A percentile compares a stretch with the other conserved stretches of the same genome.
phyloP scores from a whole-genome alignment of 2,329 filamentous ascomycete genomes.

The Hortaea werneckii region DNA sequence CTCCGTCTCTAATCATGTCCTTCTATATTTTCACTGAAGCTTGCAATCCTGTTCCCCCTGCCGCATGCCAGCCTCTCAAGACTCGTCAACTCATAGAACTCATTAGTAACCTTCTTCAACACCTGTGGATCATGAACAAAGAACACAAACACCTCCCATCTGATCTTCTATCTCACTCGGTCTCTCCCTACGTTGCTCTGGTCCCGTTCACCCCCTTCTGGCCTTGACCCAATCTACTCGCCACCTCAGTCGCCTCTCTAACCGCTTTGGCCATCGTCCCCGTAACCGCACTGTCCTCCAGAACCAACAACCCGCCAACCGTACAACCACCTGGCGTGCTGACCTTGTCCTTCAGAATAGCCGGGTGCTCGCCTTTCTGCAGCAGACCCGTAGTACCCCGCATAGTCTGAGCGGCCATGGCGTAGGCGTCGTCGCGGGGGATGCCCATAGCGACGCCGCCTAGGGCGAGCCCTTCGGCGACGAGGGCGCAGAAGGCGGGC shows the following conservation, averaged over 20 bases:
- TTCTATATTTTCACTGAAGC: too few species aligned
- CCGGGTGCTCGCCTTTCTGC: slow-evolving; percentile 49
- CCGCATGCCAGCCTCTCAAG: too few species aligned
- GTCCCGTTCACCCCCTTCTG: slow-evolving; percentile 38
- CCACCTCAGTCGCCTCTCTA: slow-evolving; percentile 59
- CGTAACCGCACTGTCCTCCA: slow-evolving; percentile 63
- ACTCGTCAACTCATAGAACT: too few species aligned
- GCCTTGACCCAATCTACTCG: slow-evolving; percentile 53
- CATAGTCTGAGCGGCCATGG: slow-evolving; percentile 74
- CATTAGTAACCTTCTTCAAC: too few species aligned
- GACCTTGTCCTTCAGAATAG: slow-evolving; percentile 65
- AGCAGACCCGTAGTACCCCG: slow-evolving; percentile 61
- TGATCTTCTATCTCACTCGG: too few species aligned
- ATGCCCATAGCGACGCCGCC: slow-evolving; percentile 72
- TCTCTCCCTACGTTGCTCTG: not conserved
- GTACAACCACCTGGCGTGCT: slow-evolving; percentile 69
- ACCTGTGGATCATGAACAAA: too few species aligned
- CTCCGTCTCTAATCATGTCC: too few species aligned
- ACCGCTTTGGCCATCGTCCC: slow-evolving; percentile 59
- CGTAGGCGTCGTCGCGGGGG: slow-evolving; percentile 59
- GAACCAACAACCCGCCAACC: slow-evolving; percentile 59
- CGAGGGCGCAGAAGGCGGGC: slow-evolving; percentile 64
- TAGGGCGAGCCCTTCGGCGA: slow-evolving; percentile 66
- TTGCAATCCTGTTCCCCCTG: too few species aligned
- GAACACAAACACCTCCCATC: too few species aligned